These are phyloP conservation scores for Cyathus pygmaeus DNA, from an alignment of 1,284 basidiomycete genomes.

Conservation along the genomic window DNA sequence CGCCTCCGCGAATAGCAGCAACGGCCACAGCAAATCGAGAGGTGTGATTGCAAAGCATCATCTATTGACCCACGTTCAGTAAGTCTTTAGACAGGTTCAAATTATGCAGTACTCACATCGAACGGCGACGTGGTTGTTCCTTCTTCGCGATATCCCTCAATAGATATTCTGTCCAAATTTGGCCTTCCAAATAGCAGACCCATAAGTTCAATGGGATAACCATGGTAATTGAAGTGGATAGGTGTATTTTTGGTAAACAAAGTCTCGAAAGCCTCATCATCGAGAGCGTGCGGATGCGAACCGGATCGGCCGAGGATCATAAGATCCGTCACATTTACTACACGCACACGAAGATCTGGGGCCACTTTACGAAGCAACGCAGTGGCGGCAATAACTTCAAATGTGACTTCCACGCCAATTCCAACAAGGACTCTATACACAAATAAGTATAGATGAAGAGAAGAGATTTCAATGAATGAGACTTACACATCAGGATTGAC, in stretches of 20 bases:
- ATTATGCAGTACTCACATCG: slow-evolving; percentile 55
- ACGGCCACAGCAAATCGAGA: slow-evolving; percentile 73
- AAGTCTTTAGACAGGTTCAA: background rate
- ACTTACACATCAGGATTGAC: slow-evolving; percentile 72
- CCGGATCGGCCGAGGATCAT: slow-evolving; percentile 79
- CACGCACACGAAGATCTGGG: slow-evolving; percentile 77
- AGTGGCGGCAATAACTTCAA: slow-evolving; percentile 82
- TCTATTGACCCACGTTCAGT: slow-evolving; percentile 44
- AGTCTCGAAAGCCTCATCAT: slow-evolving; percentile 67
- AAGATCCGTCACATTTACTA: slow-evolving; percentile 85
- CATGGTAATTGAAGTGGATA: slow-evolving; percentile 88
- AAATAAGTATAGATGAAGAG: slow-evolving; percentile 2
- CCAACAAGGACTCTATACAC: slow-evolving; percentile 71
- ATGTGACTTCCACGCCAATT: slow-evolving; percentile 80
- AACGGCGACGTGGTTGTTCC: slow-evolving; percentile 77
- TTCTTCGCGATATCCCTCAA: slow-evolving; percentile 74
- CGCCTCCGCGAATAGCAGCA: slow-evolving; percentile 64
- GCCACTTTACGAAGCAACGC: slow-evolving; percentile 72
- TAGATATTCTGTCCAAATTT: slow-evolving; percentile 57
- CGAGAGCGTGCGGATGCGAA: slow-evolving; percentile 82
- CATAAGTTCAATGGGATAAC: slow-evolving; percentile 77
- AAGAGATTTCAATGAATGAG: background rate
- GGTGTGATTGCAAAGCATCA: slow-evolving; percentile 76
- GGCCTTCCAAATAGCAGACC: slow-evolving; percentile 70
- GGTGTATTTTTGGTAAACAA: slow-evolving; percentile 79